These are phyloP conservation scores for Teunomyces aglyptinius DNA, from an alignment of 805 yeast genomes.

Conservation along the genomic window DNA sequence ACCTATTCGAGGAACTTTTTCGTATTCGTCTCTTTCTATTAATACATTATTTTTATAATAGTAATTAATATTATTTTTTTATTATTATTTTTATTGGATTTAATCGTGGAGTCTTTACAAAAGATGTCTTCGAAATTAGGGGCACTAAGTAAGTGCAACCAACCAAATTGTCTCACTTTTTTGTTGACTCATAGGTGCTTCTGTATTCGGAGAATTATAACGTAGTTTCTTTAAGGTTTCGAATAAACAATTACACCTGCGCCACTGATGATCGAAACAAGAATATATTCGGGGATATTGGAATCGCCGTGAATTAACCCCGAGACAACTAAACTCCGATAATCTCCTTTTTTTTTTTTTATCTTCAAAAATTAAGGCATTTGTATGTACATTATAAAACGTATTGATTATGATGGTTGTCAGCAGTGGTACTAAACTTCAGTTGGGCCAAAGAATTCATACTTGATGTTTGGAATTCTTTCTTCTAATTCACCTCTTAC, in stretches of 20 bases:
- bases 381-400: too few species aligned
- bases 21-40: not conserved
- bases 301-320: not conserved
- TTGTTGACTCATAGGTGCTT: not conserved
- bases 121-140: not conserved
- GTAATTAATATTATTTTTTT: not conserved
- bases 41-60: not conserved
- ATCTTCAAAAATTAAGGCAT: not conserved
- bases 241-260: not conserved
- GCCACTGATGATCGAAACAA: not conserved
- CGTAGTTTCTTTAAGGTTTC: not conserved
- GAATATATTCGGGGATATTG: too few species aligned
- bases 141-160: not conserved
- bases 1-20: not conserved
- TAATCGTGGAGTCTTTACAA: not conserved
- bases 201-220: not conserved
- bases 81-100: not conserved
- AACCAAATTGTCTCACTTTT: not conserved
- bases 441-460: conserved; percentile 36
- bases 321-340: not conserved
- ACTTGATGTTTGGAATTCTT: conserved; percentile 16
- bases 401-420: too few species aligned
- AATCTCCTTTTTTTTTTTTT: not conserved
- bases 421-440: conserved; percentile 12
- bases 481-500: conserved; percentile 20